Conservation (phyloP, 164 flowering plant genomes). For the Annona squamosa region DNA sequence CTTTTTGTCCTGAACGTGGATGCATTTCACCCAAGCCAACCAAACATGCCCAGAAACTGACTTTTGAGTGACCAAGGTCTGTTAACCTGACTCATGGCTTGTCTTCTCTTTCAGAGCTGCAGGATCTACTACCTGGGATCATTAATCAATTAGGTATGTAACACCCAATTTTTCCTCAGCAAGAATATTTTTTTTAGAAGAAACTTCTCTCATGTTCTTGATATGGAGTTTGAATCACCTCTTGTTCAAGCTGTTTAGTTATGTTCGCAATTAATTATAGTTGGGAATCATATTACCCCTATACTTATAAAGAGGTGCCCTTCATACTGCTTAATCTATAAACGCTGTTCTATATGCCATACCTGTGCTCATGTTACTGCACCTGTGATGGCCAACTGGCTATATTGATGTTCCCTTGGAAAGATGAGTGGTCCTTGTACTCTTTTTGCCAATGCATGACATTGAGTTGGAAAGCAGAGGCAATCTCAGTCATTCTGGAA, state of each 20-base stretch:
- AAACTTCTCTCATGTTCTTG: neutral
- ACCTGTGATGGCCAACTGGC: neutral
- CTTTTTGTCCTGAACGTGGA: neutral
- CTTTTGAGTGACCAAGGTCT: neutral
- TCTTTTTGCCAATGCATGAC: neutral
- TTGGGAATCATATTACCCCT: too few relatives aligned
- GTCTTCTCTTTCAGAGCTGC: constrained; percentile 36
- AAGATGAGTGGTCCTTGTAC: neutral
- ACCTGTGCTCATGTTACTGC: too few relatives aligned
- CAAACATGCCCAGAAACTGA: neutral
- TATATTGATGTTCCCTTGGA: neutral
- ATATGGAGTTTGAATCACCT: neutral
- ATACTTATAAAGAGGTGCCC: too few relatives aligned
- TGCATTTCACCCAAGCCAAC: neutral
- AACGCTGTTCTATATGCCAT: too few relatives aligned
- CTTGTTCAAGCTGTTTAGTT: neutral
- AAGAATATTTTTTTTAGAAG: neutral
- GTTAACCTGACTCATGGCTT: neutral
- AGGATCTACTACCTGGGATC: constrained; percentile 53
- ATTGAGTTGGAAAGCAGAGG: neutral
- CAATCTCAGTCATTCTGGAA: neutral
- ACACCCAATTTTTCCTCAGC: neutral
- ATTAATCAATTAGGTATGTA: constrained; percentile 50
- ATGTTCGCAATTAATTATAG: neutral
- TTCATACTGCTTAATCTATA: too few relatives aligned